These are phyloP conservation scores for Bruguiera sexangula DNA, from an alignment of 345 rosid genomes.

Conservation along the genomic window DNA sequence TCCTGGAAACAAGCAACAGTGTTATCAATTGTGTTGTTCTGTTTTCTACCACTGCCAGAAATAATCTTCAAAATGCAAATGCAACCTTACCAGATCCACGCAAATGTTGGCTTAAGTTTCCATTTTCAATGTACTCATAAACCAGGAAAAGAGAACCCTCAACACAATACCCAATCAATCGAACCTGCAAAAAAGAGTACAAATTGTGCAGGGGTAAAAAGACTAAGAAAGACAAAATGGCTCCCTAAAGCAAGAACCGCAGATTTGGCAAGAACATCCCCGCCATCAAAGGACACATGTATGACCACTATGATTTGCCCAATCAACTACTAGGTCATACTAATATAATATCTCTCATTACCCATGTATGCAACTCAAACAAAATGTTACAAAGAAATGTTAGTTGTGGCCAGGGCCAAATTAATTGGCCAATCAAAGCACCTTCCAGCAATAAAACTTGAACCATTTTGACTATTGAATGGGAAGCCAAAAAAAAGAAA, in stretches of 20 bases:
- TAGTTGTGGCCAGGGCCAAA: too few relatives aligned
- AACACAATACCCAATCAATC: constrained; percentile 89
- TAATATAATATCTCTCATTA: too few relatives aligned
- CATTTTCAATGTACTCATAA: constrained; percentile 86
- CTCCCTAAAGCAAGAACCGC: background rate
- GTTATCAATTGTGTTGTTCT: constrained; percentile 7
- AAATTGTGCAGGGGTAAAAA: too few relatives aligned
- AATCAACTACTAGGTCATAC: background rate
- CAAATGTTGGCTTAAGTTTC: constrained; percentile 87
- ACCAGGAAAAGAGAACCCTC: constrained; percentile 91
- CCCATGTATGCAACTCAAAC: too few relatives aligned
- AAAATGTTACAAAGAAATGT: too few relatives aligned
- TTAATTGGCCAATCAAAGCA: background rate
- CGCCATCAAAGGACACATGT: background rate
- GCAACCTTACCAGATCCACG: constrained; percentile 62
- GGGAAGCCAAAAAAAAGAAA: too few relatives aligned
- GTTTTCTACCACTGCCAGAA: constrained; percentile 1
- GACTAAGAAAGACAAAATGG: too few relatives aligned
- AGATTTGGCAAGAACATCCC: background rate
- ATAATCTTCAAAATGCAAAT: constrained; percentile 1
- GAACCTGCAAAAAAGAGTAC: constrained; percentile 47
- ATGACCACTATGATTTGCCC: background rate
- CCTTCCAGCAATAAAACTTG: background rate
- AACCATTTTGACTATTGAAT: too few relatives aligned
- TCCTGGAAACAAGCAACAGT: constrained; percentile 38